Evolutionary conservation across 2,329 filamentous ascomycete genomes (phyloP).

Genomic region (Alternaria triticina): DNA sequence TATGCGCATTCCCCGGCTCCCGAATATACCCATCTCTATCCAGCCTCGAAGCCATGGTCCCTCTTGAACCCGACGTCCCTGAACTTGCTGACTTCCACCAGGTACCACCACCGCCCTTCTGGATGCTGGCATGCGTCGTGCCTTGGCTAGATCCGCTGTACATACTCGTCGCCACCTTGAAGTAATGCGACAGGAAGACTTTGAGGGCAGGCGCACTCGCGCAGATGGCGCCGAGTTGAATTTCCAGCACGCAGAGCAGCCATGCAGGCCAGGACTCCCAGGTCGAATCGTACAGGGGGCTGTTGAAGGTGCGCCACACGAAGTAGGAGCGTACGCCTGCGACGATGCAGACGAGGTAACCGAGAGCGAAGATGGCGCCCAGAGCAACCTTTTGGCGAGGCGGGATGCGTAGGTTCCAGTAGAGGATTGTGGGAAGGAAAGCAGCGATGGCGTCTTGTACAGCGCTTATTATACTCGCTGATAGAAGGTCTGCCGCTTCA

Average conservation of each 20-base stretch:
- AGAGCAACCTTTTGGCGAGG: conserved; percentile 24
- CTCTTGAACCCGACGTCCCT: neutral
- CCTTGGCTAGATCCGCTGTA: neutral
- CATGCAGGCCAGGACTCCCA: conserved; percentile 21
- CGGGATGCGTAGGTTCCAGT: conserved; percentile 29
- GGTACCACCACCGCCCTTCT: neutral
- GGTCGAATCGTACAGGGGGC: conserved; percentile 21
- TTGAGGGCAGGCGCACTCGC: conserved; percentile 25
- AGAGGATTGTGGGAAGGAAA: conserved; percentile 23
- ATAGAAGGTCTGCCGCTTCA: conserved; percentile 21
- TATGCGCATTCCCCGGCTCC: neutral
- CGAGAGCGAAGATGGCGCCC: conserved; percentile 22
- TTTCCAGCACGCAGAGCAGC: conserved; percentile 19
- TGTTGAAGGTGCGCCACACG: conserved; percentile 17
- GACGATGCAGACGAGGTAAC: conserved; percentile 17
- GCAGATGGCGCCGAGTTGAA: conserved; percentile 25
- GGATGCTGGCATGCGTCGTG: neutral
- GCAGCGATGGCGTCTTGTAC: conserved; percentile 25
- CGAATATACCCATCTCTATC: neutral
- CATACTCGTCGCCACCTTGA: neutral
- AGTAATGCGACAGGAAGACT: conserved; percentile 20
- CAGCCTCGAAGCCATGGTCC: neutral
- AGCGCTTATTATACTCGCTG: conserved; percentile 19
- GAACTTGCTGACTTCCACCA: neutral
- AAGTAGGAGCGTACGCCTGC: conserved; percentile 15